Evolutionary conservation across 345 rosid species (phyloP).

Genomic region (Heritiera littoralis): DNA sequence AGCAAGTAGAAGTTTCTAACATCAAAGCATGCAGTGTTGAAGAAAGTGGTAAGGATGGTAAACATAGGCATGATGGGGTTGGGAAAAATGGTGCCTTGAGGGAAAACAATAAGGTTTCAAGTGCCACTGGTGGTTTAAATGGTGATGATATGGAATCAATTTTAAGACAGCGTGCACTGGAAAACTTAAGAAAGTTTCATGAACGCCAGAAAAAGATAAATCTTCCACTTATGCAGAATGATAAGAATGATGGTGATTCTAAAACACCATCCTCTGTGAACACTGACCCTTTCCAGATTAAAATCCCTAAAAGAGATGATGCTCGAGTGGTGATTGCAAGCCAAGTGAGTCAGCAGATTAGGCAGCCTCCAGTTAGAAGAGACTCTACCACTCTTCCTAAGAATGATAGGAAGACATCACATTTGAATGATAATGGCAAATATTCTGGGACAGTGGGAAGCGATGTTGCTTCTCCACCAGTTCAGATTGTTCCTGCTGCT

Average conservation of each 20-base stretch:
- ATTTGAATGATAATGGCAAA: constrained; percentile 23
- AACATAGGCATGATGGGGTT: constrained; percentile 28
- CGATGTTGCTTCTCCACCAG: constrained; percentile 28
- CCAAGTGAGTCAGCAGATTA: constrained; percentile 18
- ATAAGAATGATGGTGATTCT: constrained; percentile 20
- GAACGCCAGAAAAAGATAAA: constrained; percentile 32
- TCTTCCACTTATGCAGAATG: constrained; percentile 26
- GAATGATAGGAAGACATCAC: constrained; percentile 25
- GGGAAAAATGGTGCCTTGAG: constrained; percentile 18
- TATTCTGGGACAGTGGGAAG: constrained; percentile 27
- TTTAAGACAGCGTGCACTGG: constrained; percentile 73
- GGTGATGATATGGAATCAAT: constrained; percentile 60
- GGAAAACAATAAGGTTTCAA: constrained; percentile 31
- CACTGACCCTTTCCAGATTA: constrained; percentile 28
- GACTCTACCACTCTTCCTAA: constrained; percentile 20
- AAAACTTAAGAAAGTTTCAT: constrained; percentile 68
- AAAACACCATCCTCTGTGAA: constrained; percentile 25
- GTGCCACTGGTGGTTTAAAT: constrained; percentile 23
- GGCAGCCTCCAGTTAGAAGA: constrained; percentile 24
- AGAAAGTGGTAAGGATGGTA: constrained; percentile 26
- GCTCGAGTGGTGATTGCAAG: constrained; percentile 23
- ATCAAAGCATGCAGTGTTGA: constrained; percentile 15
- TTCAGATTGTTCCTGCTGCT: constrained; percentile 21
- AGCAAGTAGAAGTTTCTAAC: constrained; percentile 37
- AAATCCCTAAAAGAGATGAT: constrained; percentile 23